Evolutionary conservation across 345 rosid species (phyloP).

Genomic region (Viola odorata): DNA sequence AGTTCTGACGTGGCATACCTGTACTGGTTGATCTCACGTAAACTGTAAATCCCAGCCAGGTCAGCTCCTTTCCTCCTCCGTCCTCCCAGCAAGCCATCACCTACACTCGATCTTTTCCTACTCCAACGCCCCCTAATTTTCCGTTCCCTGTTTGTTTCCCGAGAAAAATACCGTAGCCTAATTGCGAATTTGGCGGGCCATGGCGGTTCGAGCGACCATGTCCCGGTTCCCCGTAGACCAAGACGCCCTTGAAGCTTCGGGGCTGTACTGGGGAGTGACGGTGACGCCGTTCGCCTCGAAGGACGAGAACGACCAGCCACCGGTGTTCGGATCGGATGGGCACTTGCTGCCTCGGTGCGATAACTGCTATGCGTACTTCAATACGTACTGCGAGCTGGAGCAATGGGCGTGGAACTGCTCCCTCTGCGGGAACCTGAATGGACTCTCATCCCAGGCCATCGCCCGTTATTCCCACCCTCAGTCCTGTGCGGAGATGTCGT

Average conservation of each 20-base stretch:
- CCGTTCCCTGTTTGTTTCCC: slow-evolving; percentile 14
- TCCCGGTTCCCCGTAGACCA: slow-evolving; percentile 73
- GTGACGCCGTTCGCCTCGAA: slow-evolving; percentile 78
- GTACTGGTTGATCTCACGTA: neutral
- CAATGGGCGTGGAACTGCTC: slow-evolving; percentile 96
- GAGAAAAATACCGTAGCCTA: neutral
- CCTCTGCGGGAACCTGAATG: slow-evolving; percentile 86
- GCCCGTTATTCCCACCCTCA: slow-evolving; percentile 74
- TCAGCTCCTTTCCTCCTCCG: neutral
- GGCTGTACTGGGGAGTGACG: slow-evolving; percentile 89
- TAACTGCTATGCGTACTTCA: slow-evolving; percentile 90
- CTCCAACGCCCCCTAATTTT: neutral
- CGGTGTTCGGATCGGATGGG: slow-evolving; percentile 76
- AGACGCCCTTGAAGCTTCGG: slow-evolving; percentile 75
- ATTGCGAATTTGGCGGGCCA: slow-evolving; percentile 4
- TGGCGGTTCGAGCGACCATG: slow-evolving; percentile 86
- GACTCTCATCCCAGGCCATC: slow-evolving; percentile 64
- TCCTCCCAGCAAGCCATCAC: neutral
- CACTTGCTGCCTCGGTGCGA: slow-evolving; percentile 88
- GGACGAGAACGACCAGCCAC: slow-evolving; percentile 78
- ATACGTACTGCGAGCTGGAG: slow-evolving; percentile 86
- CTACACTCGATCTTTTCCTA: neutral
- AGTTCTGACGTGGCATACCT: slow-evolving; percentile 12
- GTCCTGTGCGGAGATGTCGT: slow-evolving; percentile 77
- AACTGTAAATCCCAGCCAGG: neutral